Evolutionary conservation across 2,329 filamentous ascomycete genomes (phyloP).

Genomic region (Penicillium frequentans): DNA sequence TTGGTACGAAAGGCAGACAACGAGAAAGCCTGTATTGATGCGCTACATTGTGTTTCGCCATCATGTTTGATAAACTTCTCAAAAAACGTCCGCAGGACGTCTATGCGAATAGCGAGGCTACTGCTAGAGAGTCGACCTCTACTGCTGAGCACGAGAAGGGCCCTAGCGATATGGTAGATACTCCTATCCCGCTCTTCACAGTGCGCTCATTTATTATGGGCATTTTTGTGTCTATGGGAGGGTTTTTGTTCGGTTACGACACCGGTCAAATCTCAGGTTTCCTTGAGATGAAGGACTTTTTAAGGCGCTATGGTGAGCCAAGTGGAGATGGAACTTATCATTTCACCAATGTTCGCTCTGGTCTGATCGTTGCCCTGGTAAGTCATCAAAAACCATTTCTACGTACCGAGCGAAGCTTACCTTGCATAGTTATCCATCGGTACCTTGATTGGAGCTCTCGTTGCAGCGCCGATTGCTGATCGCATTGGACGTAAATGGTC

Average conservation of each 20-base stretch:
- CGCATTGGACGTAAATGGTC: constrained; percentile 44
- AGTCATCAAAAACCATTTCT: not conserved
- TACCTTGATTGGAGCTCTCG: constrained; percentile 43
- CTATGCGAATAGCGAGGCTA: constrained; percentile 1
- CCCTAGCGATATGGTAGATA: constrained; percentile 17
- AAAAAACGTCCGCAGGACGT: constrained; percentile 16
- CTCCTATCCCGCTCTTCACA: constrained; percentile 32
- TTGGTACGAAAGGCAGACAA: not conserved
- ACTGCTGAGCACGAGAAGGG: constrained; percentile 22
- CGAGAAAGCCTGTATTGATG: not conserved
- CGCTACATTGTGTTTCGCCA: not conserved
- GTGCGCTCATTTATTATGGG: constrained; percentile 36
- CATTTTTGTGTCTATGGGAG: constrained; percentile 48
- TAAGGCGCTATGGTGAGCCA: constrained; percentile 37
- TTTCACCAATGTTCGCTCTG: constrained; percentile 44
- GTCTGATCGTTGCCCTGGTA: constrained; percentile 45
- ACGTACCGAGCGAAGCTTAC: not conserved
- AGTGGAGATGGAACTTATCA: constrained; percentile 30
- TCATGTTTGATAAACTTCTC: constrained; percentile 18
- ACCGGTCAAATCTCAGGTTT: constrained; percentile 48
- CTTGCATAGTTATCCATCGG: constrained; percentile 42
- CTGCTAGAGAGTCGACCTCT: constrained; percentile 17
- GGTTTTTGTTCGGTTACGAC: constrained; percentile 45
- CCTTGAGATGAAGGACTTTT: constrained; percentile 43
- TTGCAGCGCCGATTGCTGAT: constrained; percentile 44